phyloP scores from a whole-genome alignment of 169 alveolate species.

The Cryptosporidium xiaoi region DNA sequence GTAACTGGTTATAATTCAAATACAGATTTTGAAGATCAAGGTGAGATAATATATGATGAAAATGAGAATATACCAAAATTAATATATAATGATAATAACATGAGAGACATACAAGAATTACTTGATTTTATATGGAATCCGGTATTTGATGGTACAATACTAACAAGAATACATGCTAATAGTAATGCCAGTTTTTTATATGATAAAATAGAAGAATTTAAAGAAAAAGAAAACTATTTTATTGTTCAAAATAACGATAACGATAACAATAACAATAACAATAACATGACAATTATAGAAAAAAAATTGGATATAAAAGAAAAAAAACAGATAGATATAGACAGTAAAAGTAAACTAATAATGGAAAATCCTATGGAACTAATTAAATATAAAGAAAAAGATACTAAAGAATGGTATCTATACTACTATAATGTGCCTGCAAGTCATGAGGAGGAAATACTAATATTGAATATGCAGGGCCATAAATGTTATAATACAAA shows the following conservation, averaged over 20 bases:
- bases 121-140: slow-evolving; percentile 56
- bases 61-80: neutral
- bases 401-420: slow-evolving; percentile 36
- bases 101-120: slow-evolving; percentile 53
- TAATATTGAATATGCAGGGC: slow-evolving; percentile 34
- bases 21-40: neutral
- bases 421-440: slow-evolving; percentile 27
- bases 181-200: no score
- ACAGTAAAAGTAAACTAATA: neutral
- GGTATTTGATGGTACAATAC: slow-evolving; percentile 3
- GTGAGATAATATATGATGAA: neutral
- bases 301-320: no score
- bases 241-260: no score
- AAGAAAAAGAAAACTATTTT: no score
- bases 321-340: neutral
- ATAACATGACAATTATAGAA: no score
- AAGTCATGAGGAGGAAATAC: slow-evolving; percentile 7
- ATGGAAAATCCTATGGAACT: neutral
- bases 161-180: no score
- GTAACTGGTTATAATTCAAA: slow-evolving; percentile 29
- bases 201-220: no score
- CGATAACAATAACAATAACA: no score
- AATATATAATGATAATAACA: slow-evolving; percentile 31
- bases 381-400: neutral
- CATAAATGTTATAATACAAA: slow-evolving; percentile 24